These are phyloP conservation scores for Suillus plorans DNA, from an alignment of 768 basidiomycete genomes.

Conservation along the genomic window DNA sequence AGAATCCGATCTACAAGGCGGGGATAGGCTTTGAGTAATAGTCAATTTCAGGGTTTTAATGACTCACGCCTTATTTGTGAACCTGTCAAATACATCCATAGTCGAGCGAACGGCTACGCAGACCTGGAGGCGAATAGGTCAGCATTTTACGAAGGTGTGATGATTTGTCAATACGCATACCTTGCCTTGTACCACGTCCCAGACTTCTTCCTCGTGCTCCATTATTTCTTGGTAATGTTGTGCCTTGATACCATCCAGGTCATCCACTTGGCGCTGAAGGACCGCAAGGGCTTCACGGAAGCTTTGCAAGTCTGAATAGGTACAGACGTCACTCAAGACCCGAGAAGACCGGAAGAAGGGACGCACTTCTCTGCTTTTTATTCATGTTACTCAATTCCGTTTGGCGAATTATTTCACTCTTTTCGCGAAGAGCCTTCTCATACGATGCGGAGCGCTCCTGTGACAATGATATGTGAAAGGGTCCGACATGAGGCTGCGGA, in stretches of 20 bases:
- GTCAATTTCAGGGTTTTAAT: conserved; percentile 8
- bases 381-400: conserved; percentile 87
- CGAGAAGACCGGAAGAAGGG: conserved; percentile 7
- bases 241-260: conserved; percentile 81
- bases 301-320: conserved; percentile 72
- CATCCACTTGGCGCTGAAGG: conserved; percentile 87
- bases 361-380: conserved; percentile 80
- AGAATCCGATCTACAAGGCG: conserved; percentile 67
- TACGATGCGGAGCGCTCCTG: conserved; percentile 86
- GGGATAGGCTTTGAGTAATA: conserved; percentile 13
- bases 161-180: conserved; percentile 34
- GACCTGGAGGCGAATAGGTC: conserved; percentile 41
- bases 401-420: conserved; percentile 79
- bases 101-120: conserved; percentile 86
- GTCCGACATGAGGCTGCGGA: conserved; percentile 5
- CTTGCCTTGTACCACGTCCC: conserved; percentile 88
- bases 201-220: conserved; percentile 94
- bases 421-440: conserved; percentile 78
- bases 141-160: conserved; percentile 10
- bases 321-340: conserved; percentile 9
- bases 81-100: conserved; percentile 88
- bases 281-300: conserved; percentile 83
- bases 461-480: conserved; percentile 10
- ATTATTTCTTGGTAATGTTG: conserved; percentile 87
- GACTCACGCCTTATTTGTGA: conserved; percentile 82